Conservation (phyloP, 257 asterid species). For the Fraxinus quadrangulata region DNA sequence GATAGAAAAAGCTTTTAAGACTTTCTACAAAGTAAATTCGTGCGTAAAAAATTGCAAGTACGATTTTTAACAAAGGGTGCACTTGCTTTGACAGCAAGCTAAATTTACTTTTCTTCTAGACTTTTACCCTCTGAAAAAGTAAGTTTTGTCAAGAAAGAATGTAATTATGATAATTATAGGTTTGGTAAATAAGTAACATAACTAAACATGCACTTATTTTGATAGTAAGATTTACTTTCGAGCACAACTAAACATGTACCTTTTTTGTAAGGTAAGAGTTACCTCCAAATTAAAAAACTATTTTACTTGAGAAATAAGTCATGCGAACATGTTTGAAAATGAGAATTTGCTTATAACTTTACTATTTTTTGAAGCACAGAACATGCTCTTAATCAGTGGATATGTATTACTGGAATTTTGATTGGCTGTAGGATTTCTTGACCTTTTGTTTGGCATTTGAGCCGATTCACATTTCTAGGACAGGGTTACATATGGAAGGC, state of each 20-base stretch:
- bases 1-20: background rate
- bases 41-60: background rate
- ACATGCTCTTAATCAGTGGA: background rate
- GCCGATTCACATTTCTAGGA: constrained; percentile 48
- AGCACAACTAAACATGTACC: background rate
- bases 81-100: background rate
- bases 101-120: background rate
- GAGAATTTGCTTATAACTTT: background rate
- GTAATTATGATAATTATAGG: background rate
- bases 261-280: too few relatives aligned
- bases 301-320: too few relatives aligned
- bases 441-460: constrained; percentile 37
- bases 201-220: background rate
- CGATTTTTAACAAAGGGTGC: background rate
- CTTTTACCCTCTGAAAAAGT: background rate
- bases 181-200: background rate
- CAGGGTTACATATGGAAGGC: constrained; percentile 97
- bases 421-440: constrained; percentile 30
- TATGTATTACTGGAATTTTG: constrained; percentile 17
- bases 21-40: background rate
- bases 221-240: background rate
- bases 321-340: background rate
- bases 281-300: too few relatives aligned
- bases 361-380: background rate
- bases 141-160: background rate